Conservation (phyloP, 257 asterid genomes). For the Avicennia marina region DNA sequence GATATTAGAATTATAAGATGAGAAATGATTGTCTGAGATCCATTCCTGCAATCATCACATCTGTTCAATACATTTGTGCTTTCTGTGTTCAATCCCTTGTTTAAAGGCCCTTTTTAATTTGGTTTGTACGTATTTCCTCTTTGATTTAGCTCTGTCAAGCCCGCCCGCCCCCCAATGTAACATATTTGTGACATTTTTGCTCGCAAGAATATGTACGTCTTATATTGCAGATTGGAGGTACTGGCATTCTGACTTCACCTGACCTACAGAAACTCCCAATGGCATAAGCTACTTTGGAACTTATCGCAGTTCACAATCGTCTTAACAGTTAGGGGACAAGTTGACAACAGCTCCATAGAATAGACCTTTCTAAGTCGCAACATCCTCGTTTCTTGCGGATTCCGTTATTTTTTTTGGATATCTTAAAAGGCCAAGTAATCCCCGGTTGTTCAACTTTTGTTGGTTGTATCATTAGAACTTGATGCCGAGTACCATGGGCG, state of each 20-base stretch:
- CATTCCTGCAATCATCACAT: background rate
- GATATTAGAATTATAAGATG: background rate
- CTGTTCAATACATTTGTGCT: background rate
- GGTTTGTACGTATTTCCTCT: background rate
- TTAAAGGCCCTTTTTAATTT: background rate
- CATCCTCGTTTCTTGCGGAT: slow-evolving; percentile 10
- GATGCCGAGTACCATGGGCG: background rate
- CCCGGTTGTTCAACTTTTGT: background rate
- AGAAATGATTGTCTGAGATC: background rate
- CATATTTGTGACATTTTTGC: background rate
- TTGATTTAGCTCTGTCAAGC: background rate
- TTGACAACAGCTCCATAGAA: too few relatives aligned
- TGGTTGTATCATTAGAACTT: slow-evolving; percentile 13
- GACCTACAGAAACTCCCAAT: slow-evolving; percentile 96
- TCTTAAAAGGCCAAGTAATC: slow-evolving; percentile 7
- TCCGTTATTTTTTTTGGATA: background rate
- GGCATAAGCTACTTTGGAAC: slow-evolving; percentile 69
- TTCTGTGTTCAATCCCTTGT: background rate
- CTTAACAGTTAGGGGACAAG: background rate
- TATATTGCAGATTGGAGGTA: slow-evolving; percentile 82
- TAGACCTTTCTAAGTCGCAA: background rate
- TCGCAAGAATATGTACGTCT: background rate
- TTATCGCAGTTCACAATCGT: slow-evolving; percentile 39
- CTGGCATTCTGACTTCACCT: slow-evolving; percentile 88
- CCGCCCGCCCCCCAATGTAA: background rate